A percentile compares a stretch with the other conserved stretches of the same genome.
Evolutionary conservation across 225 moss, liverwort and hornwort species (phyloP).

Genomic region (Thuidium tamariscinum): DNA sequence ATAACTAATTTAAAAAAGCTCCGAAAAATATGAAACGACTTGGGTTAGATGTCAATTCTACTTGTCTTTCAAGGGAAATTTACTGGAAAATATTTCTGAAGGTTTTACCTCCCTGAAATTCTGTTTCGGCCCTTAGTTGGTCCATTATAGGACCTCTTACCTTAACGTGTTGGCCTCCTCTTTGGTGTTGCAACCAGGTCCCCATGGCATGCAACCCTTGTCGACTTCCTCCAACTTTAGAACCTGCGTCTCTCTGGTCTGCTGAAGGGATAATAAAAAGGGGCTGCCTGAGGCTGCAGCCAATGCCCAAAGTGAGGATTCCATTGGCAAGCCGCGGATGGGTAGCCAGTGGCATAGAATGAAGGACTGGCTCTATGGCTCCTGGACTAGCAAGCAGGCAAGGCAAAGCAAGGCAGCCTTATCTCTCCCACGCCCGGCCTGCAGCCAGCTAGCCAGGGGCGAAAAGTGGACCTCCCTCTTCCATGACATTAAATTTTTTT

Average conservation of each 20-base stretch:
- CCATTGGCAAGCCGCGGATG: conserved; percentile 12
- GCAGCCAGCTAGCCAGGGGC: background rate
- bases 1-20: no score
- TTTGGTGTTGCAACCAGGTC: no score
- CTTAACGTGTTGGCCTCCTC: no score
- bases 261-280: background rate
- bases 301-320: background rate
- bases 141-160: no score
- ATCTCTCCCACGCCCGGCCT: background rate
- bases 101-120: no score
- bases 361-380: background rate
- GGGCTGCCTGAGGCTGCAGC: background rate
- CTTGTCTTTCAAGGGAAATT: no score
- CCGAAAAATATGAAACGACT: no score
- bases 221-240: background rate
- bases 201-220: background rate
- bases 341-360: conserved; percentile 3
- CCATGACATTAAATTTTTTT: background rate
- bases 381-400: background rate
- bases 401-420: background rate
- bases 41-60: no score
- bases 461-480: background rate
- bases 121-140: no score
- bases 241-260: background rate
- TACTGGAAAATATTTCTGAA: no score